These are phyloP conservation scores for Russula dissimulans DNA, from an alignment of 768 basidiomycete genomes.

Conservation along the genomic window DNA sequence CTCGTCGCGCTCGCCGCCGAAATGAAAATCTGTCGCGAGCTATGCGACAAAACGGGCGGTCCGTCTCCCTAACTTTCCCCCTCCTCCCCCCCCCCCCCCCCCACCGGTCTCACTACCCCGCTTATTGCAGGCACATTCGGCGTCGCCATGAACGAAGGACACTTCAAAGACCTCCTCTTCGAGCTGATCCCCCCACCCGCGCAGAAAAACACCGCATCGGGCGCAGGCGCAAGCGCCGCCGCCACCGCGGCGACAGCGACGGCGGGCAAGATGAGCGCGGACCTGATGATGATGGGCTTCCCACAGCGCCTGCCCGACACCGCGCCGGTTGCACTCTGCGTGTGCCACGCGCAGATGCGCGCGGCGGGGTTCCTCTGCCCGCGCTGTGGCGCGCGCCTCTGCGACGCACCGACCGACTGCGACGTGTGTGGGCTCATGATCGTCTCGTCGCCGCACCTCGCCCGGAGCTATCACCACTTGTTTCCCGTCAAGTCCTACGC, in stretches of 20 bases:
- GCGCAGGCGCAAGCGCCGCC: slow-evolving; percentile 23
- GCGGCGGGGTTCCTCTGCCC: slow-evolving; percentile 94
- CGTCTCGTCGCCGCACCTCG: slow-evolving; percentile 94
- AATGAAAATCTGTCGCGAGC: slow-evolving; percentile 93
- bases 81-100: neutral
- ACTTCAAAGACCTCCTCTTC: slow-evolving; percentile 92
- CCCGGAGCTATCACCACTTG: slow-evolving; percentile 89
- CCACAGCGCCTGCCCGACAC: slow-evolving; percentile 84
- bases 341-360: slow-evolving; percentile 88
- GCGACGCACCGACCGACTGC: slow-evolving; percentile 98
- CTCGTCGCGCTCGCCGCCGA: slow-evolving; percentile 94
- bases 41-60: slow-evolving; percentile 92
- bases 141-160: slow-evolving; percentile 97
- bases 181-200: slow-evolving; percentile 94
- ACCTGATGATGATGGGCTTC: slow-evolving; percentile 99
- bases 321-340: slow-evolving; percentile 77
- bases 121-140: slow-evolving; percentile 63
- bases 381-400: slow-evolving; percentile 84
- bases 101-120: neutral
- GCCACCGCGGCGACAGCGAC: slow-evolving; percentile 14
- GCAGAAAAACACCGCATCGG: slow-evolving; percentile 45
- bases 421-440: slow-evolving; percentile 97
- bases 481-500: slow-evolving; percentile 88
- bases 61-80: slow-evolving; percentile 21
- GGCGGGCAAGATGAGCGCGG: slow-evolving; percentile 49